Evolutionary conservation across 768 basidiomycete genomes (phyloP).

Genomic region (Sarcomyxa edulis): DNA sequence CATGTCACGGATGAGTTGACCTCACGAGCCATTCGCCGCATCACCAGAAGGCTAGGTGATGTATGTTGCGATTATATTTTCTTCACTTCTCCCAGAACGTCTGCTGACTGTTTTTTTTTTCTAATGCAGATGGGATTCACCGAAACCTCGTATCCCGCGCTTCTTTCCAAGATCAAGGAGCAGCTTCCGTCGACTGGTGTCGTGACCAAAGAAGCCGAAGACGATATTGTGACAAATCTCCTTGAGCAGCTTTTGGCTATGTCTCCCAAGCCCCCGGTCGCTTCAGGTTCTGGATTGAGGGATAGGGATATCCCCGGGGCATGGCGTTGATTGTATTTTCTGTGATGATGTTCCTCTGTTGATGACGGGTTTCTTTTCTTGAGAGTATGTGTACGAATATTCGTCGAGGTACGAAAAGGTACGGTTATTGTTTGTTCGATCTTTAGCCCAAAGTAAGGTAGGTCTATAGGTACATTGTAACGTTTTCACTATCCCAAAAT

Average conservation of each 20-base stretch:
- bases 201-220: slow-evolving; percentile 51
- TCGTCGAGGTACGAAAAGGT: too few relatives aligned
- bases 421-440: too few relatives aligned
- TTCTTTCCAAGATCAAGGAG: slow-evolving; percentile 44
- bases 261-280: slow-evolving; percentile 29
- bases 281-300: slow-evolving; percentile 28
- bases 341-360: too few relatives aligned
- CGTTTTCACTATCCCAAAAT: too few relatives aligned
- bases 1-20: slow-evolving; percentile 20
- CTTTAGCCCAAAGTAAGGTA: too few relatives aligned
- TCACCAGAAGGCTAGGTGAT: slow-evolving; percentile 57
- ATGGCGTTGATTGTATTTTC: slow-evolving; percentile 29
- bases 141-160: slow-evolving; percentile 45
- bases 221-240: slow-evolving; percentile 59
- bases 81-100: not conserved
- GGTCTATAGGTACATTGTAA: too few relatives aligned
- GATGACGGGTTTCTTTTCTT: too few relatives aligned
- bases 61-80: slow-evolving; percentile 41
- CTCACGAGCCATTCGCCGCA: slow-evolving; percentile 40
- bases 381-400: too few relatives aligned
- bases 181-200: slow-evolving; percentile 38
- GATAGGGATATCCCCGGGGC: slow-evolving; percentile 36
- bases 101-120: too few relatives aligned
- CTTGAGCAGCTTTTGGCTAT: slow-evolving; percentile 52
- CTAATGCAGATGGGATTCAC: slow-evolving; percentile 69